A percentile compares a stretch with the other conserved stretches of the same genome.
Evolutionary conservation across 1,284 basidiomycete species (phyloP).

Genomic region (Trichosporon ovoides): DNA sequence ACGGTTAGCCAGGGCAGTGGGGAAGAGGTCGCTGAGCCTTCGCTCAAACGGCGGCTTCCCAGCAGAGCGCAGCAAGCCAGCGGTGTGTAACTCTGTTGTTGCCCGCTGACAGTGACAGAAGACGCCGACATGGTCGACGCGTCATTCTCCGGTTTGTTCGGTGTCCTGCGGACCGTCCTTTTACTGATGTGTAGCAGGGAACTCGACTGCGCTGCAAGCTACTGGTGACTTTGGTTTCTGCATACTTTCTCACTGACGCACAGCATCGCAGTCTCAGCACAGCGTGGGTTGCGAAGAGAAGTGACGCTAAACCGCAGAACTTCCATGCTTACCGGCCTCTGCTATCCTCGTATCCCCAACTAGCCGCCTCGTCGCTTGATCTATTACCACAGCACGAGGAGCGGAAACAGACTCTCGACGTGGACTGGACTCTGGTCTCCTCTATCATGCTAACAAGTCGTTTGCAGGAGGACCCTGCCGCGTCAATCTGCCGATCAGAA

Average conservation of each 20-base stretch:
- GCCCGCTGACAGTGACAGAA: constrained; percentile 1
- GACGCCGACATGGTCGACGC: constrained; percentile 7
- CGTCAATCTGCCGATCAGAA: constrained; percentile 34
- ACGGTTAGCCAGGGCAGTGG: neutral
- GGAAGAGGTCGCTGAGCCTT: neutral
- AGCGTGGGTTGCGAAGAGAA: constrained; percentile 2
- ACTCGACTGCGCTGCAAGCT: neutral
- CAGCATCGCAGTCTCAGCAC: neutral
- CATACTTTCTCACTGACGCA: neutral
- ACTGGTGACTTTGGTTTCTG: neutral
- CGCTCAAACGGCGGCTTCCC: too few relatives aligned
- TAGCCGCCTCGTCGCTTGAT: constrained; percentile 12
- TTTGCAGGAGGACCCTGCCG: constrained; percentile 24
- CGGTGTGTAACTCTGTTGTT: neutral
- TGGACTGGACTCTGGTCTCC: constrained; percentile 29
- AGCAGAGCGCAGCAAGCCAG: neutral
- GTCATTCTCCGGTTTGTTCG: neutral
- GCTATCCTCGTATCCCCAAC: constrained; percentile 36
- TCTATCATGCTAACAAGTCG: constrained; percentile 39
- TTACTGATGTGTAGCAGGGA: neutral
- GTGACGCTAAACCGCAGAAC: constrained; percentile 9
- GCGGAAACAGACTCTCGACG: neutral
- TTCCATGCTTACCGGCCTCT: constrained; percentile 28
- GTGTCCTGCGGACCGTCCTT: neutral
- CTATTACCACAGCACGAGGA: neutral